Base-by-base conservation (phyloP, 176 grass and related monocot species). In the Juncus effusus region DNA sequence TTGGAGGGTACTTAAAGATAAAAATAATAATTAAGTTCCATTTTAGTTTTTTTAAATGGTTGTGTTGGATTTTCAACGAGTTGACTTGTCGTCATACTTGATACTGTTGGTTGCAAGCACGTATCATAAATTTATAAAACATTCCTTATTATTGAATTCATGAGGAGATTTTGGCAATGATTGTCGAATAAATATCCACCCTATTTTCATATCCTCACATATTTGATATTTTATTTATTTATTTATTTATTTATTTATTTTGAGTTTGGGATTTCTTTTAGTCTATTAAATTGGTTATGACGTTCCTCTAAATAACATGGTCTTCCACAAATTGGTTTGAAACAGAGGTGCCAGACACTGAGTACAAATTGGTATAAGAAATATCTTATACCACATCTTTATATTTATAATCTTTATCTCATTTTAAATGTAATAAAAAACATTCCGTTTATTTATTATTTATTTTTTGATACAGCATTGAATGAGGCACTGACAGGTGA, bases 401-500 rank as follows among this genome's bases (percentile, higher is more conserved):
- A 55, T 69, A 69, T 44, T 65, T n/a, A 63, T 63, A 42, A 6
- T 3, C 3, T 14, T 51, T 2, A 10, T 65, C 15, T 50, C 14
- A 4, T 42, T 65, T 7, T 35, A 38, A 49, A 1, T 50, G 35
- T 47, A 50, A 36, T 12, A 5, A 72, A 45, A 10, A 11, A 37
- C 15, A 15, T 54, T 36, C 10, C 7, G 3, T 70, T 56, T 71
- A 58, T 58, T 5, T 49, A 61, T 53, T 37, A 8, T 19, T 57
- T 72, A 51, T 42, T 6, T 19, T 13, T 59, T 71, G 36, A 9
- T 55, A 47, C 78, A 99, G 95, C 89, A 1, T 51, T 99, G 55
- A 99, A 94, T 59, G 95, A 99, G 78, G 89, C 95, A 5, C 75
- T 99, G 54, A 79, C 80, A 7, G 81, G 64, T 2, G 95, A 99